Evolutionary conservation across 2,329 filamentous ascomycete species (phyloP).

Genomic region (Cadophora sp.): DNA sequence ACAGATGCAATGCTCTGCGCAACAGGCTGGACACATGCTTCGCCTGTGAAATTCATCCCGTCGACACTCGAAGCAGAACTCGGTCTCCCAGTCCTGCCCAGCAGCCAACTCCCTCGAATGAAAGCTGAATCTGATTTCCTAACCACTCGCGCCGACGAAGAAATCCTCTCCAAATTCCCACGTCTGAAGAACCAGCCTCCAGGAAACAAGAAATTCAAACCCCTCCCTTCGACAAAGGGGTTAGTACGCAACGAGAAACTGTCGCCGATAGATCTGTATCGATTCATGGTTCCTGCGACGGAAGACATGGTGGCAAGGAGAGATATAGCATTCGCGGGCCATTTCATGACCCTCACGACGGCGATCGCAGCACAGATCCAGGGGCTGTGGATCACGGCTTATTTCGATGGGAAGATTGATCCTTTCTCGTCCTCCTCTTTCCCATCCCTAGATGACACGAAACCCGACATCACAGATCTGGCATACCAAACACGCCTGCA

Average conservation of each 20-base stretch:
- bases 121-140: slow-evolving; percentile 36
- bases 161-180: slow-evolving; percentile 62
- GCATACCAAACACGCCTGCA: slow-evolving; percentile 65
- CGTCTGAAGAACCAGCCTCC: slow-evolving; percentile 58
- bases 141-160: slow-evolving; percentile 55
- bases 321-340: slow-evolving; percentile 56
- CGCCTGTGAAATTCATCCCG: slow-evolving; percentile 55
- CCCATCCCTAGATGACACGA: not conserved
- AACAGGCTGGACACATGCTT: slow-evolving; percentile 63
- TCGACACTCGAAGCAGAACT: slow-evolving; percentile 51
- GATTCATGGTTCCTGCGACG: slow-evolving; percentile 54
- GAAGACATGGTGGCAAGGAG: slow-evolving; percentile 47
- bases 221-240: not conserved
- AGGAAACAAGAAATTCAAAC: slow-evolving; percentile 54
- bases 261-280: slow-evolving; percentile 51
- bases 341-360: slow-evolving; percentile 53
- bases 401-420: slow-evolving; percentile 60
- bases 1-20: slow-evolving; percentile 60
- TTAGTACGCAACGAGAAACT: not conserved
- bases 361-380: slow-evolving; percentile 54
- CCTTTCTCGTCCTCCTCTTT: not conserved
- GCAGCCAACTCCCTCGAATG: slow-evolving; percentile 34
- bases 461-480: slow-evolving; percentile 44
- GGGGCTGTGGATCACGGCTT: slow-evolving; percentile 70
- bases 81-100: slow-evolving; percentile 52